A percentile compares a stretch with the other conserved stretches of the same genome.
phyloP scores from a whole-genome alignment of 306 rosid species.

The Fragaria nilgerrensis region DNA sequence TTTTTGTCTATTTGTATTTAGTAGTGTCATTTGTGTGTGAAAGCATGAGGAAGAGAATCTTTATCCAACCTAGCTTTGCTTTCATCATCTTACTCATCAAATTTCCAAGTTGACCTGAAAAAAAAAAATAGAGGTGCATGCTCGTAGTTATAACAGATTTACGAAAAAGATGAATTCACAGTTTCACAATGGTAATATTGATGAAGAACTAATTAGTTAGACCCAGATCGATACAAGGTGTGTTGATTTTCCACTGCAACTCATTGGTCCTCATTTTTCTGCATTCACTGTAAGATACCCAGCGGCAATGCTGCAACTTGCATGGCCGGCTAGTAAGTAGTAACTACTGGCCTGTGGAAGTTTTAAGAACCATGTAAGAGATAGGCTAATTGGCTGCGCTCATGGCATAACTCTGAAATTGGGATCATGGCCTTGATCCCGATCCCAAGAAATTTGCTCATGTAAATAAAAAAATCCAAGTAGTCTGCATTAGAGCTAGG shows the following conservation, averaged over 20 bases:
- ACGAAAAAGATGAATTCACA: no score
- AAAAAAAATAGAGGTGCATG: no score
- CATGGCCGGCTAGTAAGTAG: not conserved
- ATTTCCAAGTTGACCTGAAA: not conserved
- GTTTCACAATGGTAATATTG: not conserved
- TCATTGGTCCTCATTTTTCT: not conserved
- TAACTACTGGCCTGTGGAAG: not conserved
- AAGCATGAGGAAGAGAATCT: slow-evolving; percentile 10
- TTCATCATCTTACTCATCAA: not conserved
- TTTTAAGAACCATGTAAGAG: not conserved
- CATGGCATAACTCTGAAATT: not conserved
- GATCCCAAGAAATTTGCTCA: not conserved
- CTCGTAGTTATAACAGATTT: not conserved
- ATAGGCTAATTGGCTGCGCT: not conserved
- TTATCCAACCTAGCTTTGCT: not conserved
- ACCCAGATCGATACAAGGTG: not conserved
- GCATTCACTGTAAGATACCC: not conserved
- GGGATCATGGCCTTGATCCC: not conserved
- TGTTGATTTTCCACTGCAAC: not conserved
- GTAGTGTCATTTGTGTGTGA: slow-evolving; percentile 5
- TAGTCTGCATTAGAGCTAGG: not conserved
- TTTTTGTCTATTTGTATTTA: not conserved
- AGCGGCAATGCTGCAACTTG: not conserved
- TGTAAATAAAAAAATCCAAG: not conserved
- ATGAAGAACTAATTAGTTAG: not conserved